Base-by-base conservation (phyloP, 2,329 filamentous ascomycete species). In the Lasiodiplodia sp. region DNA sequence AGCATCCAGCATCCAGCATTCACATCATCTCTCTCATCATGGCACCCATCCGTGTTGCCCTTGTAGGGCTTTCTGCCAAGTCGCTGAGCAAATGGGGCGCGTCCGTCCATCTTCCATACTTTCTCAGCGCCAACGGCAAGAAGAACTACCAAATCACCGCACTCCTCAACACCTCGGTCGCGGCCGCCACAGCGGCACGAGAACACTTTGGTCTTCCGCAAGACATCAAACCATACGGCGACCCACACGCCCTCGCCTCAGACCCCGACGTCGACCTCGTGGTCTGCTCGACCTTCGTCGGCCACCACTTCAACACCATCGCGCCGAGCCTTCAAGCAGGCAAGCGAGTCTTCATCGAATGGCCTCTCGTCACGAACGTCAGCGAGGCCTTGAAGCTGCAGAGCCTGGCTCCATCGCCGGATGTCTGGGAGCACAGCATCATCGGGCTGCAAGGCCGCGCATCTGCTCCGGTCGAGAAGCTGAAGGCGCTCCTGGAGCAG, bases 71-170 rank as follows among this genome's bases (percentile, higher is more conserved):
- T 65, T 88, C 86, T 1, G 78, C 84, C 66, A 80, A 81, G 1
- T 83, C 85, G 62, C 80, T 81, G 37, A 83, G 81, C 4, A 83
- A 83, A 0, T 91, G 88, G 88, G 87, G 87, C 2, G 80, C 79
- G 38, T 72, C 74, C 31, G 87, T 85, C 2, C 88, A 91, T 72
- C 82, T 90, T 0, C 87, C 89, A 0, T 90, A 89, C 73, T 84
- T 91, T 2, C 85, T 85, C 0, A 75, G 82, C 0, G 1, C 14
- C 44, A n/a, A 10, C 44, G 44, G 44, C 44, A 16, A 47, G 44
- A 47, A n/a, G 2, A 47, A 47, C 16, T 47, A 47, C 44, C 14
- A 16, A 2, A 47, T 47, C 16, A n/a, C 2, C 44, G 44, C 44
- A 8, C 44, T 47, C 44, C 44, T 47, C 44, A 47, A 47, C n/a